Evolutionary conservation across 148 eudicot species (phyloP).

Genomic region (Beta vulgaris): DNA sequence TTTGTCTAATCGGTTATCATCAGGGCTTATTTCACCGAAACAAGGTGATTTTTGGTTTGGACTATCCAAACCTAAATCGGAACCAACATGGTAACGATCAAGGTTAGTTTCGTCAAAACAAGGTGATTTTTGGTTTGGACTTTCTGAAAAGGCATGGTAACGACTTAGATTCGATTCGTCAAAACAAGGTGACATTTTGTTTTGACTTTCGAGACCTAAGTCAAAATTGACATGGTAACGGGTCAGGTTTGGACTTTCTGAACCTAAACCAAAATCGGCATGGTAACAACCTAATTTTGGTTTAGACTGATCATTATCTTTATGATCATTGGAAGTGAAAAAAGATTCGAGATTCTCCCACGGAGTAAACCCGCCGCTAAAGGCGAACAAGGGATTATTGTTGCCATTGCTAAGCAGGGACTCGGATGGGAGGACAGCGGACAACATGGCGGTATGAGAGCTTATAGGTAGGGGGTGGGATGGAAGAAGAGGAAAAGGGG

Average conservation of each 20-base stretch:
- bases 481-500: conserved; percentile 57
- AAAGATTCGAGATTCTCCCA: conserved; percentile 42
- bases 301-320: conserved; percentile 1
- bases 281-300: background rate
- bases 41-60: conserved; percentile 10
- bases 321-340: conserved; percentile 23
- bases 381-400: conserved; percentile 18
- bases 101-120: conserved; percentile 1
- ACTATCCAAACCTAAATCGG: conserved; percentile 15
- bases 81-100: conserved; percentile 19
- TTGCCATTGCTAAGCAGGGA: conserved; percentile 15
- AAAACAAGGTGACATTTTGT: background rate
- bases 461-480: conserved; percentile 38
- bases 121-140: background rate
- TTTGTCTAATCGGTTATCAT: conserved; percentile 21
- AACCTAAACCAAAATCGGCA: background rate
- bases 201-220: conserved; percentile 11
- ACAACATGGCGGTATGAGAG: conserved; percentile 45
- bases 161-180: background rate
- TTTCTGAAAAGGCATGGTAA: conserved; percentile 20
- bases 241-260: background rate
- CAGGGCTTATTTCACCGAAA: conserved; percentile 5
- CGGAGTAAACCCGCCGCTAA: conserved; percentile 31
- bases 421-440: conserved; percentile 38
- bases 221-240: conserved; percentile 26